Percentiles rank a stretch among this genome's conserved stretches.
These are phyloP conservation scores for Fraxinus cuspidata DNA, from an alignment of 257 asterid species.

Conservation along the genomic window DNA sequence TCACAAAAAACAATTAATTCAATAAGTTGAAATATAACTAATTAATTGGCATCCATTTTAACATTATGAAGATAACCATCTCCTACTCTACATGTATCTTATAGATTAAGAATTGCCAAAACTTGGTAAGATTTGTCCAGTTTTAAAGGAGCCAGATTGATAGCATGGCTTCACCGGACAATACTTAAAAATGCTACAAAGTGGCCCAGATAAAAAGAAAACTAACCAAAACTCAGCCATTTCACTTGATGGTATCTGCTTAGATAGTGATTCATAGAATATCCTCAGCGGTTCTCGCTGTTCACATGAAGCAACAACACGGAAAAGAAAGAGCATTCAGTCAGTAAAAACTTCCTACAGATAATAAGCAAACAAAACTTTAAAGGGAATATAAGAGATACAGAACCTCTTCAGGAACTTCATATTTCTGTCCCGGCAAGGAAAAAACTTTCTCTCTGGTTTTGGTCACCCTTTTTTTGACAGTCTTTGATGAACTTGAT, in stretches of 20 bases:
- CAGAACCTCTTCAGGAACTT: constrained; percentile 88
- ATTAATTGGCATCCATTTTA: too few species aligned
- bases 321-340: constrained; percentile 10
- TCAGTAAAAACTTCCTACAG: constrained; percentile 2
- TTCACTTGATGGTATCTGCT: constrained; percentile 94
- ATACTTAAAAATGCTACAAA: neutral
- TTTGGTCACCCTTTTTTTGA: constrained; percentile 51
- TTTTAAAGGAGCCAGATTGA: neutral
- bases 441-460: constrained; percentile 75
- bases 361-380: neutral
- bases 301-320: constrained; percentile 25
- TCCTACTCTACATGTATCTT: neutral
- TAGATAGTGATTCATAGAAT: constrained; percentile 77
- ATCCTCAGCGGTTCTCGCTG: constrained; percentile 91
- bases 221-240: constrained; percentile 96
- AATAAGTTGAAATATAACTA: too few species aligned
- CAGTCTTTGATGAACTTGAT: constrained; percentile 53
- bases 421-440: constrained; percentile 87
- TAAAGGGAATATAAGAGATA: constrained; percentile 10
- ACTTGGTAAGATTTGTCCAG: neutral
- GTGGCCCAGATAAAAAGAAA: constrained; percentile 11
- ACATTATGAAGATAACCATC: neutral
- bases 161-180: neutral
- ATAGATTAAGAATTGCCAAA: neutral
- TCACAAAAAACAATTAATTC: too few species aligned